Conservation (phyloP, 2,329 filamentous ascomycete species). For the Chaetomium sp. region DNA sequence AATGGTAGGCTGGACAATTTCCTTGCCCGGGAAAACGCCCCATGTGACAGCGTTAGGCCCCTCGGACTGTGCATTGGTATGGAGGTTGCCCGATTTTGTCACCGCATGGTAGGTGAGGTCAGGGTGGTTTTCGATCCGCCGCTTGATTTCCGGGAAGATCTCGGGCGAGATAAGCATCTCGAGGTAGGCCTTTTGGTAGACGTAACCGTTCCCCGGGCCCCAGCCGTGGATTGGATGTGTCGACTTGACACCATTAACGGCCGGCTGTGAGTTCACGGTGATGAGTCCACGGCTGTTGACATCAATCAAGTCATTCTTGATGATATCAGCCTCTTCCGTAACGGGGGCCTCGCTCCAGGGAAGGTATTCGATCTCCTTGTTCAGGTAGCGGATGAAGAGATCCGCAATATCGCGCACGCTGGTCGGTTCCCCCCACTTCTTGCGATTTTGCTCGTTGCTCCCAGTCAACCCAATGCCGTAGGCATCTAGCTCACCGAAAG, state of each 20-base stretch:
- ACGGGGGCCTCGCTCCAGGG: constrained; percentile 94
- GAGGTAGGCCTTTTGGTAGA: constrained; percentile 97
- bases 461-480: constrained; percentile 93
- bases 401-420: constrained; percentile 73
- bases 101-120: constrained; percentile 94
- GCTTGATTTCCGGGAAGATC: constrained; percentile 68
- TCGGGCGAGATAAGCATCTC: constrained; percentile 82
- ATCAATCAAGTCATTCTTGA: constrained; percentile 68
- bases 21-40: constrained; percentile 98
- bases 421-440: constrained; percentile 84
- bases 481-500: constrained; percentile 89
- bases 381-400: constrained; percentile 79
- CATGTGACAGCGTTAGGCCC: constrained; percentile 98
- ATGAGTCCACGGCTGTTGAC: constrained; percentile 83
- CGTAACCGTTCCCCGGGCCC: constrained; percentile 91
- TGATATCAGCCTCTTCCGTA: constrained; percentile 70
- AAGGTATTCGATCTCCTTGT: constrained; percentile 70
- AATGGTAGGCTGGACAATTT: constrained; percentile 99
- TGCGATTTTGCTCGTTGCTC: constrained; percentile 91
- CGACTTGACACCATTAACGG: constrained; percentile 85
- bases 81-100: constrained; percentile 72
- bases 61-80: constrained; percentile 77
- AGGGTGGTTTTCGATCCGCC: constrained; percentile 67
- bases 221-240: constrained; percentile 83
- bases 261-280: constrained; percentile 96